Base-by-base conservation (phyloP, 1,284 basidiomycete genomes). In the Porodaedalea pini region DNA sequence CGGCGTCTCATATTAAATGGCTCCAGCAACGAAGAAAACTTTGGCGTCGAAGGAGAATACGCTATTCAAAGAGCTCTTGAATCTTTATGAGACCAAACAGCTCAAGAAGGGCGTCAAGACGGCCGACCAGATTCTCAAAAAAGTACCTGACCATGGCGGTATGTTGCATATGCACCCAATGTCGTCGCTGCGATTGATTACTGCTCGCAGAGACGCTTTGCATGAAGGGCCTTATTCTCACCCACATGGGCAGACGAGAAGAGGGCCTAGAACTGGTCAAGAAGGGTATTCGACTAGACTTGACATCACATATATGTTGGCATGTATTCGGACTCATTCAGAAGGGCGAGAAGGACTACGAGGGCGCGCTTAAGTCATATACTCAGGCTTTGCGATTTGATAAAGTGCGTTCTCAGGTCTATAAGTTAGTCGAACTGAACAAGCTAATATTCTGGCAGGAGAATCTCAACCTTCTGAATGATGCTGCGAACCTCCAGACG, bases 251-350 rank as follows among this genome's bases (percentile, higher is more conserved):
- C 27, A 83, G 85, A 66, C 86, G 92, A 25, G 90, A 93, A 15
- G 83, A 92, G 61, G 94, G 94, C 17, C 77, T 92, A 59, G 87
- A 89, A 32, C 79, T 96, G 59, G 92, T 97, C 59, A 90, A 90
- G 74, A 86, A 91, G 62, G 97, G 94, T 47, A 82, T 97, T 62
- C 85, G 87, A 59, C 81, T 90, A 61, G 94, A 98, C 74, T 78
- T 96, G 59, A 92, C 86, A 36, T 94, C 91, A 23, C 96, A 99
- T 70, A 98, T 99, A 68, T 90, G 89, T 68, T 99, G 97, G 96
- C 97, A 99, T 71, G 95, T 99, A 60, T 91, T 94, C 67, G 97
- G 94, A 44, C 86, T 98, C 66, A 84, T 96, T 32, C 90, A 94
- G 69, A 92, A 94, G 71, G 88, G 87, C 43, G 91, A 95, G 70